Evolutionary conservation across 1,284 basidiomycete species (phyloP), one percentile per base, ranked within the genome.

Genomic region (Cutaneotrichosporon daszewskae): DNA sequence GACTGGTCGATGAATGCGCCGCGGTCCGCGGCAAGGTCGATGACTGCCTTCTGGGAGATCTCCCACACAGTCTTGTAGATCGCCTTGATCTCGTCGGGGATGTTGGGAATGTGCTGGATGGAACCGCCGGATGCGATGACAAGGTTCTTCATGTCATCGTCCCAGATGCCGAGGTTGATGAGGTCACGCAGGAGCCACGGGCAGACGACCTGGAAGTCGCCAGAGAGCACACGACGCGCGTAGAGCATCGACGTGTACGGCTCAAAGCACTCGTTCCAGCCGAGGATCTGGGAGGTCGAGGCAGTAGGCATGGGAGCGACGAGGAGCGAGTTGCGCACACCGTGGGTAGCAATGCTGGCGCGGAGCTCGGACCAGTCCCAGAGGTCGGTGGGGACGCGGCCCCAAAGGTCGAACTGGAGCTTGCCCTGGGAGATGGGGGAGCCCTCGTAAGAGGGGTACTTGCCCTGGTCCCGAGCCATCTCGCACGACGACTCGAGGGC

Each of bases 131-230:
- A 85, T 8, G 95, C 95, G 58, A 99, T 98, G 73, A 98, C 90
- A 77, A 87, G 85, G 75, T 97, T 95, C 80, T 96, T 96, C 94
- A 98, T 98, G 64, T 87, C 82, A 63, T 99, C 94, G 66, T 96
- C 82, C 95, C 95, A 99, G 13, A 98, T 80, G 34, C 85, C 85
- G 47, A 85, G 85, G 64, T 95, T 89, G 60, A 98, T 94, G 45
- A 99, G 84, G 63, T 98, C 95, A 48, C 90, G 84, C 14, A 98
- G 80, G 40, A 99, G 79, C 95, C 95, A 98, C 0, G 94, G 95
- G 76, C 91, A 95, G 52, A 97, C 94, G 51, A 98, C 82, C 72
- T 97, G 94, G 86, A 98, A 99, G 76, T 99, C 95, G 45, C 95
- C 95, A 29, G 95, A 92, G 33, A 99, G 83, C n/a, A 98, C 94